A percentile compares a stretch with the other conserved stretches of the same genome.
phyloP scores from a whole-genome alignment of 805 yeast genomes.

The Barnettozyma botsteinii region DNA sequence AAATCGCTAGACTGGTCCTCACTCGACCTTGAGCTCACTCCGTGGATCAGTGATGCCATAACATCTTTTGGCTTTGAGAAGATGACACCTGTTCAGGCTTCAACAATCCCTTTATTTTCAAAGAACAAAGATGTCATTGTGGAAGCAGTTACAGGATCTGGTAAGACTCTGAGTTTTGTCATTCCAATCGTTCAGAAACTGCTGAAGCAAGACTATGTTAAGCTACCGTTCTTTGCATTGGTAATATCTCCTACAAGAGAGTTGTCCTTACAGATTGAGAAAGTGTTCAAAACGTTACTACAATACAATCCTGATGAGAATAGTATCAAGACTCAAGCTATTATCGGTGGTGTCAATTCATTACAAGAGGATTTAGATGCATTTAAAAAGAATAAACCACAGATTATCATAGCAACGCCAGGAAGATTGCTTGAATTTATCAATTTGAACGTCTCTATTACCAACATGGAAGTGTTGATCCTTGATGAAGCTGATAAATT shows the following conservation, averaged over 20 bases:
- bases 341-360: slow-evolving; percentile 58
- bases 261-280: slow-evolving; percentile 62
- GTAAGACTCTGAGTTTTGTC: slow-evolving; percentile 90
- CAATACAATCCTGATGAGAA: slow-evolving; percentile 48
- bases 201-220: slow-evolving; percentile 27
- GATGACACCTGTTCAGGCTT: slow-evolving; percentile 97
- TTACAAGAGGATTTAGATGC: slow-evolving; percentile 66
- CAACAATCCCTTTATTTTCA: slow-evolving; percentile 79
- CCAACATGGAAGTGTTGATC: slow-evolving; percentile 64
- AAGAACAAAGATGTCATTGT: slow-evolving; percentile 92
- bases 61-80: slow-evolving; percentile 64
- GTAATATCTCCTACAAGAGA: slow-evolving; percentile 67
- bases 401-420: slow-evolving; percentile 84
- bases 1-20: slow-evolving; percentile 59
- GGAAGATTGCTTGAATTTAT: slow-evolving; percentile 81
- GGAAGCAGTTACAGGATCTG: slow-evolving; percentile 96
- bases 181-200: slow-evolving; percentile 76
- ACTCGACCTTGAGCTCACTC: slow-evolving; percentile 45
- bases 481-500: slow-evolving; percentile 92
- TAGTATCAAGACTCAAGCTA: slow-evolving; percentile 47
- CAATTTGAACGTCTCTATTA: slow-evolving; percentile 47
- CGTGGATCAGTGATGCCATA: slow-evolving; percentile 69
- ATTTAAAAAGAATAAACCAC: slow-evolving; percentile 54
- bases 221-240: slow-evolving; percentile 59
- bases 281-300: slow-evolving; percentile 57